Percentiles rank a stretch among this genome's conserved stretches.
phyloP scores from a whole-genome alignment of 352 stramenopile genomes.

The Phytophthora ohioensis region DNA sequence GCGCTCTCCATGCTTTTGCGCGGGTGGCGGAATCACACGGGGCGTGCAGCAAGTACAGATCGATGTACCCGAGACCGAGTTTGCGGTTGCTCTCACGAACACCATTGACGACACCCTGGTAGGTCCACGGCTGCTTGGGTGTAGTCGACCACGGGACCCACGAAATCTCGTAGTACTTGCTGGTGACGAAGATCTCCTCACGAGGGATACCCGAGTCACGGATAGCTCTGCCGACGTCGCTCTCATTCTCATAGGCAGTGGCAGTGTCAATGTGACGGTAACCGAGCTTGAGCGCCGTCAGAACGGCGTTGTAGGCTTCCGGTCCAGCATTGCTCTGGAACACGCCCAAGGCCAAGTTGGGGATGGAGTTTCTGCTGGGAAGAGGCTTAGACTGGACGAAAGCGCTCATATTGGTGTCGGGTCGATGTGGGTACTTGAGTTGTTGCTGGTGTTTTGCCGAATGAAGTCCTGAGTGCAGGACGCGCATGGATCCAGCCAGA shows the following conservation, averaged over 20 bases:
- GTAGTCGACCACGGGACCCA: slow-evolving; percentile 19
- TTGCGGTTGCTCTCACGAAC: slow-evolving; percentile 60
- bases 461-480: slow-evolving; percentile 5
- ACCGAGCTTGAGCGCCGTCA: slow-evolving; percentile 66
- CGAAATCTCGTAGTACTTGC: slow-evolving; percentile 61
- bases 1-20: slow-evolving; percentile 58
- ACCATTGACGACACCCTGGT: slow-evolving; percentile 67
- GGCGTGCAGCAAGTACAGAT: slow-evolving; percentile 85
- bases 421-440: background rate
- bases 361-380: slow-evolving; percentile 57
- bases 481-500: background rate
- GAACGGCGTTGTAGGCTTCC: slow-evolving; percentile 62
- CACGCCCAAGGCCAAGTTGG: slow-evolving; percentile 55
- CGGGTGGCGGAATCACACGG: slow-evolving; percentile 55
- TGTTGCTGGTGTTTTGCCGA: slow-evolving; percentile 13
- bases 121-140: slow-evolving; percentile 55
- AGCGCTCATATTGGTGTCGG: slow-evolving; percentile 18
- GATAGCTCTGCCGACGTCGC: slow-evolving; percentile 80
- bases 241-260: slow-evolving; percentile 86
- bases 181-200: slow-evolving; percentile 88
- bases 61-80: slow-evolving; percentile 80
- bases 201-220: slow-evolving; percentile 75
- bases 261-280: slow-evolving; percentile 93
- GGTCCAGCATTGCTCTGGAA: slow-evolving; percentile 48
- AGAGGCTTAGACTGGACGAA: slow-evolving; percentile 43